Percentiles rank a stretch among this genome's conserved stretches.
Conservation (phyloP, 257 asterid species). For the Gynochthodes officinalis region DNA sequence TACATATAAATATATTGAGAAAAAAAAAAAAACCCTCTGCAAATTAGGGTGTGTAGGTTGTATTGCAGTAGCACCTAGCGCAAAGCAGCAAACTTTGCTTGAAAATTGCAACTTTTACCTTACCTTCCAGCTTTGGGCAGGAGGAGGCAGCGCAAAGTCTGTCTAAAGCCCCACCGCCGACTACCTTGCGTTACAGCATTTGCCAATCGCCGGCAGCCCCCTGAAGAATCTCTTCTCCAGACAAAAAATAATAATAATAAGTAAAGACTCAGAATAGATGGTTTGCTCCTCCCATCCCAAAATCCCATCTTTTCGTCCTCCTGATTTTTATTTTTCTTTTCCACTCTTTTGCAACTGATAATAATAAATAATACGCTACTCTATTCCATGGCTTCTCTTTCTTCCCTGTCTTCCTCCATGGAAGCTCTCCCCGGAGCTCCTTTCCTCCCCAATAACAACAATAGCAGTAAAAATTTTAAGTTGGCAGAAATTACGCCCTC, state of each 20-base stretch:
- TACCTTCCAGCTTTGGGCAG: too few relatives aligned
- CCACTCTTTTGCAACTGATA: background rate
- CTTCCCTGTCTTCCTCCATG: slow-evolving; percentile 37
- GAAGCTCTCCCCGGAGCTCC: slow-evolving; percentile 54
- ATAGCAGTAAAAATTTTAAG: background rate
- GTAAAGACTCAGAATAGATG: too few relatives aligned
- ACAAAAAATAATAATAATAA: too few relatives aligned
- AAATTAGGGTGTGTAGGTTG: too few relatives aligned
- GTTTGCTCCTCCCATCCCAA: background rate
- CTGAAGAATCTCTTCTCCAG: too few relatives aligned
- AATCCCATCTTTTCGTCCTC: background rate
- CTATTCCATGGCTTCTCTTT: slow-evolving; percentile 22
- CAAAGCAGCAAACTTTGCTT: background rate
- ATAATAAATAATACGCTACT: too few relatives aligned
- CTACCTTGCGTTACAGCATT: too few relatives aligned
- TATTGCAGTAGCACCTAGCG: too few relatives aligned
- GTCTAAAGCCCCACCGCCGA: background rate
- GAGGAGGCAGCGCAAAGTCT: background rate
- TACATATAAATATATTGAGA: too few relatives aligned
- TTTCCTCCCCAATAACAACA: slow-evolving; percentile 26
- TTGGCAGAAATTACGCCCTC: slow-evolving; percentile 35
- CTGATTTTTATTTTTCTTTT: background rate
- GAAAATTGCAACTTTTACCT: background rate
- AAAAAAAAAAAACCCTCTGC: too few relatives aligned
- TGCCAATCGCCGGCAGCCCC: too few relatives aligned